Evolutionary conservation across 345 rosid species (phyloP).

Genomic region (Dipteronia dyeriana): DNA sequence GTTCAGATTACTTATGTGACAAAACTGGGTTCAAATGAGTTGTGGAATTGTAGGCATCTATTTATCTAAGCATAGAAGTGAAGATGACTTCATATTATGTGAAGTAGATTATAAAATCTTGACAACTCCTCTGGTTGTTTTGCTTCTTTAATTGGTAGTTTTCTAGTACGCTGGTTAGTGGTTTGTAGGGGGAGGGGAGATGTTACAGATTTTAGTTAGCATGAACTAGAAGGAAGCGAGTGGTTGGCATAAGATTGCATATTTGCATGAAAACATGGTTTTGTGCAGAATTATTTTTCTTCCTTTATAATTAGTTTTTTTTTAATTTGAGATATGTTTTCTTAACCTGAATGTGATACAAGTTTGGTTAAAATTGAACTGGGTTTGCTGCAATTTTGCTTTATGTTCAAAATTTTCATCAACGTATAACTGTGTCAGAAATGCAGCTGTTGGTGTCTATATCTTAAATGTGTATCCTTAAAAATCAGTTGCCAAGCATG

Average conservation of each 20-base stretch:
- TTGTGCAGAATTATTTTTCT: background rate
- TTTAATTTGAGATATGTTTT: background rate
- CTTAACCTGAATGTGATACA: background rate
- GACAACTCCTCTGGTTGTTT: background rate
- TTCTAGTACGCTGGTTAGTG: background rate
- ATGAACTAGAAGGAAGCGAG: background rate
- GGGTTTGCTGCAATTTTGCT: background rate
- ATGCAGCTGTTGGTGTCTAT: background rate
- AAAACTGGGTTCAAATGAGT: background rate
- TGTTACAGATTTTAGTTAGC: background rate
- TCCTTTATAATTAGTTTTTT: background rate
- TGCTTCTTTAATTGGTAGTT: constrained; percentile 1
- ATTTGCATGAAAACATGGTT: background rate
- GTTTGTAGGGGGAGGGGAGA: background rate
- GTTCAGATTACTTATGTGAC: background rate
- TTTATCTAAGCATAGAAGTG: background rate
- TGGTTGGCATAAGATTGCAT: background rate
- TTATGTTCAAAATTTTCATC: background rate
- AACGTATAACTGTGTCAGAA: background rate
- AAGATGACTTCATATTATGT: background rate
- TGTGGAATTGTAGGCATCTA: background rate
- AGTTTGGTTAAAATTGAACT: background rate
- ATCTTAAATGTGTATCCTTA: background rate
- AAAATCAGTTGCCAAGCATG: constrained; percentile 1
- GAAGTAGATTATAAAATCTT: background rate